Percentiles rank a stretch among this genome's conserved stretches.
phyloP scores from a whole-genome alignment of 345 rosid genomes.

The Eucalyptus paniculata region DNA sequence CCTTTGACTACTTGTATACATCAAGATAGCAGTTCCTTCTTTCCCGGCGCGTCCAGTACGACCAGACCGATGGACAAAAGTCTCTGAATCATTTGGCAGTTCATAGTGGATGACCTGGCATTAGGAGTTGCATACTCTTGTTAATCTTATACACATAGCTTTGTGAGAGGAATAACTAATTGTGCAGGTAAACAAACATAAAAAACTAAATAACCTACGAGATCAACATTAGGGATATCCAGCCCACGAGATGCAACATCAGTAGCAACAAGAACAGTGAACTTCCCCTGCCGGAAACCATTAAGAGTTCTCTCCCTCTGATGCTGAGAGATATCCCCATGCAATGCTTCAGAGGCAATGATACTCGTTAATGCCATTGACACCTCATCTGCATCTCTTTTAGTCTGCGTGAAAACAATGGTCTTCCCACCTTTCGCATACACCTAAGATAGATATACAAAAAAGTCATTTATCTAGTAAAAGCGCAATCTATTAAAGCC shows the following conservation, averaged over 20 bases:
- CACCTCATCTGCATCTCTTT: constrained; percentile 95
- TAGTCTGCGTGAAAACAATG: constrained; percentile 93
- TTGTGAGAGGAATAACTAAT: background rate
- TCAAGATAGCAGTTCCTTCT: constrained; percentile 84
- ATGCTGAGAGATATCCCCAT: constrained; percentile 97
- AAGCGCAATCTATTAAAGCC: background rate
- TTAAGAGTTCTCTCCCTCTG: constrained; percentile 98
- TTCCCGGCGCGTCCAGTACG: constrained; percentile 99
- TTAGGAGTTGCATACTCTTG: background rate
- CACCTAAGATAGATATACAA: constrained; percentile 30
- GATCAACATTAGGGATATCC: constrained; percentile 94
- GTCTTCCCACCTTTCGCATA: constrained; percentile 97
- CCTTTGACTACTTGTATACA: constrained; percentile 78
- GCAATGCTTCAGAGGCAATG: constrained; percentile 93
- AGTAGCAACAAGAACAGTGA: constrained; percentile 95
- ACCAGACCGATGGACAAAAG: constrained; percentile 98
- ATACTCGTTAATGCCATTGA: constrained; percentile 66
- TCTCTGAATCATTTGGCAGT: constrained; percentile 95
- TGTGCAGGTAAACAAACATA: background rate
- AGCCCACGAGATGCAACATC: constrained; percentile 99
- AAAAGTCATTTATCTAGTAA: background rate
- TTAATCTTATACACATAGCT: background rate
- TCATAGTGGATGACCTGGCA: constrained; percentile 87
- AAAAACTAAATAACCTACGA: constrained; percentile 30
- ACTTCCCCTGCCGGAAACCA: constrained; percentile 91